A percentile compares a stretch with the other conserved stretches of the same genome.
phyloP scores from a whole-genome alignment of 1,284 basidiomycete species.

The Marasmius oreades region DNA sequence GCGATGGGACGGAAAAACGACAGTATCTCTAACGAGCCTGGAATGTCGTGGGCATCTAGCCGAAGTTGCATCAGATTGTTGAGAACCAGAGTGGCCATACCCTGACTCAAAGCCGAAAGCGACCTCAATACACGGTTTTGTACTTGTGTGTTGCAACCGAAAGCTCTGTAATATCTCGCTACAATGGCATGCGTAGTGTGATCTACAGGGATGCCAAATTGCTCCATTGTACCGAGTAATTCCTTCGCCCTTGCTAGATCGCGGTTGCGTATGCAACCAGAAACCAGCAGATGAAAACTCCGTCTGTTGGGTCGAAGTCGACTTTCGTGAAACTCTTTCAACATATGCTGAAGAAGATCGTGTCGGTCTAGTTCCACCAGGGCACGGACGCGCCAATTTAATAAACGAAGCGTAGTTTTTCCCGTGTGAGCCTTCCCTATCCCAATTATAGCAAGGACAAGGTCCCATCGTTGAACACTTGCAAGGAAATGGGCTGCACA shows the following conservation, averaged over 20 bases:
- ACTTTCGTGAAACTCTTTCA: slow-evolving; percentile 47
- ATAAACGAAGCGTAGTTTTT: slow-evolving; percentile 46
- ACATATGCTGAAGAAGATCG: slow-evolving; percentile 37
- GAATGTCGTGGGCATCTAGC: slow-evolving; percentile 52
- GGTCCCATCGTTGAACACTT: slow-evolving; percentile 42
- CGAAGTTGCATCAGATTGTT: slow-evolving; percentile 62
- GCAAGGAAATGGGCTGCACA: slow-evolving; percentile 47
- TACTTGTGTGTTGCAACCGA: slow-evolving; percentile 57
- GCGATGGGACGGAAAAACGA: slow-evolving; percentile 39
- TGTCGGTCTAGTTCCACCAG: slow-evolving; percentile 51
- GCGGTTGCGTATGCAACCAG: slow-evolving; percentile 64
- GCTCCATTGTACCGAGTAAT: slow-evolving; percentile 51
- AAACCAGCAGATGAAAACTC: slow-evolving; percentile 65
- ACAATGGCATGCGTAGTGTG: slow-evolving; percentile 58
- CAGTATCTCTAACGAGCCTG: slow-evolving; percentile 42
- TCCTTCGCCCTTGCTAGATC: slow-evolving; percentile 53
- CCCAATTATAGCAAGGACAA: slow-evolving; percentile 42
- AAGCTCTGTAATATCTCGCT: slow-evolving; percentile 50
- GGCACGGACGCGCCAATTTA: slow-evolving; percentile 67
- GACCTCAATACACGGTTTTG: slow-evolving; percentile 46
- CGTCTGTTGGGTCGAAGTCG: slow-evolving; percentile 47
- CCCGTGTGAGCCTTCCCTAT: slow-evolving; percentile 45
- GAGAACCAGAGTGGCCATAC: slow-evolving; percentile 45
- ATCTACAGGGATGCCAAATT: slow-evolving; percentile 49
- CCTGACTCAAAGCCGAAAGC: slow-evolving; percentile 37